phyloP scores from a whole-genome alignment of 371 early-diverging fungal genomes.

The Mortierella polycephala region DNA sequence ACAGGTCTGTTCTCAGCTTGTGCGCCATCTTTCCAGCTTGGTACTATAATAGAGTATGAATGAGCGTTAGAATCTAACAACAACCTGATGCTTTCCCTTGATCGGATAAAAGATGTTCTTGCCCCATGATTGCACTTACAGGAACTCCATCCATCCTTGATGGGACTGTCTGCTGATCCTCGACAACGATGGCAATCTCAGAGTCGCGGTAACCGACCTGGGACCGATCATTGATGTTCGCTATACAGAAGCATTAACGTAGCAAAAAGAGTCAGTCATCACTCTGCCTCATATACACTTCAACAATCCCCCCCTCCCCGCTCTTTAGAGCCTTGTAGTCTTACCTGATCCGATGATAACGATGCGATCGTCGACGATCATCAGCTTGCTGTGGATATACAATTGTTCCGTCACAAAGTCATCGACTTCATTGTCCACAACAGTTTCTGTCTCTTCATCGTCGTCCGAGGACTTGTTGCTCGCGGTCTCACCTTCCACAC shows the following conservation, averaged over 20 bases:
- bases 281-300: background rate
- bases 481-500: constrained; percentile 2
- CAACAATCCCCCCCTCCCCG: background rate
- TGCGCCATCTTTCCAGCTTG: constrained; percentile 81
- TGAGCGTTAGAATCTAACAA: constrained; percentile 9
- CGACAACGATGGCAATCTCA: constrained; percentile 88
- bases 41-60: constrained; percentile 55
- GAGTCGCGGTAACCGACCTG: constrained; percentile 91
- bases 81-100: background rate
- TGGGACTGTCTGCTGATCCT: constrained; percentile 76
- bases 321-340: background rate
- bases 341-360: constrained; percentile 86
- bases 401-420: constrained; percentile 83
- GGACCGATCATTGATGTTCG: constrained; percentile 93
- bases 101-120: background rate
- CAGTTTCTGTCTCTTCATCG: constrained; percentile 15
- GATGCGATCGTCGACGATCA: constrained; percentile 91
- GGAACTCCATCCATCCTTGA: constrained; percentile 79
- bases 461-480: constrained; percentile 6
- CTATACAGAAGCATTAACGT: constrained; percentile 31
- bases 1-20: constrained; percentile 79
- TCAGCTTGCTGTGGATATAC: constrained; percentile 92
- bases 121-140: constrained; percentile 49
- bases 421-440: constrained; percentile 51
- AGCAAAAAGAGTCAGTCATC: too few relatives aligned